These are phyloP conservation scores for Sphaerobolus stellatus DNA, from an alignment of 1,284 basidiomycete genomes.

Conservation along the genomic window DNA sequence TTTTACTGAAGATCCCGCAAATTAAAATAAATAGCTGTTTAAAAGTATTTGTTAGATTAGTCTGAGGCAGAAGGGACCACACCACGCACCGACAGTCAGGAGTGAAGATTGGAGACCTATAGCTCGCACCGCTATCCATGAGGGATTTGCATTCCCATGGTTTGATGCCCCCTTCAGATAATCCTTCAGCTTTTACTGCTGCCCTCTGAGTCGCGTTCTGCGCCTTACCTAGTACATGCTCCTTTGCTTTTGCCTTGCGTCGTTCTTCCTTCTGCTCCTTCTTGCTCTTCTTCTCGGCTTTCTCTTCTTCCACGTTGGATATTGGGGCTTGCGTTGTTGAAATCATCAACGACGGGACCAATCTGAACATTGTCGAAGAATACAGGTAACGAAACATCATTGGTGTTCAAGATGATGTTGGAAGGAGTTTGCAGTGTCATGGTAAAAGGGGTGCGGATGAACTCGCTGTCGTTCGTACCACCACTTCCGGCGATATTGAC, in stretches of 20 bases:
- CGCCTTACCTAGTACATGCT: not conserved
- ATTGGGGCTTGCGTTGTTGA: not conserved
- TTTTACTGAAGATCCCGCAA: constrained; percentile 74
- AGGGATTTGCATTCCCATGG: constrained; percentile 72
- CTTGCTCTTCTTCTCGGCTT: constrained; percentile 5
- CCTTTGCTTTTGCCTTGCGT: not conserved
- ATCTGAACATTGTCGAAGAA: too few relatives aligned
- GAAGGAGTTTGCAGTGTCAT: too few relatives aligned
- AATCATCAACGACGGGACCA: constrained; percentile 1
- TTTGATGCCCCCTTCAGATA: constrained; percentile 27
- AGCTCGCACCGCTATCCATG: constrained; percentile 67
- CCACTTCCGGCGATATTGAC: too few relatives aligned
- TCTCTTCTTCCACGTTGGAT: constrained; percentile 1
- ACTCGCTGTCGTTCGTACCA: too few relatives aligned
- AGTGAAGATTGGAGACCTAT: constrained; percentile 74
- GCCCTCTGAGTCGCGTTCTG: not conserved
- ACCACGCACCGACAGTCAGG: constrained; percentile 77
- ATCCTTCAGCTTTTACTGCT: not conserved
- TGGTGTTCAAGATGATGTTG: too few relatives aligned
- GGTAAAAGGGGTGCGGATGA: too few relatives aligned
- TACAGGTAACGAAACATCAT: too few relatives aligned
- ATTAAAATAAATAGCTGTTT: constrained; percentile 85
- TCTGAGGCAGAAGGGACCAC: constrained; percentile 12
- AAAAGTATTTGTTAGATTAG: constrained; percentile 18
- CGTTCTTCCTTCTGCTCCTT: constrained; percentile 4